phyloP scores from a whole-genome alignment of 2,329 filamentous ascomycete genomes.

The Beauveria caledonica region DNA sequence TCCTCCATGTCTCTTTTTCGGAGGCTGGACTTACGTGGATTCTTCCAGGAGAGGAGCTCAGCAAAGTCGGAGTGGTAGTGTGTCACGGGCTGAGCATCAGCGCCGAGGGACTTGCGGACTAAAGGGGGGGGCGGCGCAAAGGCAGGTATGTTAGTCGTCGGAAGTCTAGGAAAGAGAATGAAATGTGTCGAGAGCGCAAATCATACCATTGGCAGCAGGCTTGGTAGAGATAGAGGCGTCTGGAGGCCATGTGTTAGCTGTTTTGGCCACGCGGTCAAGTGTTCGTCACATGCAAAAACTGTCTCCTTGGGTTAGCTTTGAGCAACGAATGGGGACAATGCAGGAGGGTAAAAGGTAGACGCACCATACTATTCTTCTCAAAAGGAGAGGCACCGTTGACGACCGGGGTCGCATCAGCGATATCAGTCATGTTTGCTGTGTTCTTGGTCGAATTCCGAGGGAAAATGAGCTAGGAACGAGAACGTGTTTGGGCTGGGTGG shows the following conservation, averaged over 20 bases:
- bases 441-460: constrained; percentile 5
- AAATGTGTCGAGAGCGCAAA: background rate
- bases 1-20: background rate
- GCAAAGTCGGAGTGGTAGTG: constrained; percentile 66
- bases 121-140: background rate
- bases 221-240: constrained; percentile 4
- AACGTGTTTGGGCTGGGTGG: background rate
- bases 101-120: constrained; percentile 6
- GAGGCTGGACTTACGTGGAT: constrained; percentile 46
- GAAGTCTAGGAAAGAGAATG: background rate
- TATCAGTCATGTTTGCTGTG: constrained; percentile 31
- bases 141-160: background rate
- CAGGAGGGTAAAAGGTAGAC: constrained; percentile 19
- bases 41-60: constrained; percentile 61
- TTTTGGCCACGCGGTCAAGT: constrained; percentile 7
- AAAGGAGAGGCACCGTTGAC: constrained; percentile 39
- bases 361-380: constrained; percentile 45
- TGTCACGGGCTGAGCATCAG: constrained; percentile 45
- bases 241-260: constrained; percentile 9
- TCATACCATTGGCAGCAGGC: constrained; percentile 27
- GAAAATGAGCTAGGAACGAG: background rate
- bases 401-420: constrained; percentile 28
- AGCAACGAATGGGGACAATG: background rate
- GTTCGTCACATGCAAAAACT: constrained; percentile 14
- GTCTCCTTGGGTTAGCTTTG: constrained; percentile 7